A percentile compares a stretch with the other conserved stretches of the same genome.
Evolutionary conservation across 2,329 filamentous ascomycete species (phyloP).

Genomic region (Colletotrichum tofieldiae): DNA sequence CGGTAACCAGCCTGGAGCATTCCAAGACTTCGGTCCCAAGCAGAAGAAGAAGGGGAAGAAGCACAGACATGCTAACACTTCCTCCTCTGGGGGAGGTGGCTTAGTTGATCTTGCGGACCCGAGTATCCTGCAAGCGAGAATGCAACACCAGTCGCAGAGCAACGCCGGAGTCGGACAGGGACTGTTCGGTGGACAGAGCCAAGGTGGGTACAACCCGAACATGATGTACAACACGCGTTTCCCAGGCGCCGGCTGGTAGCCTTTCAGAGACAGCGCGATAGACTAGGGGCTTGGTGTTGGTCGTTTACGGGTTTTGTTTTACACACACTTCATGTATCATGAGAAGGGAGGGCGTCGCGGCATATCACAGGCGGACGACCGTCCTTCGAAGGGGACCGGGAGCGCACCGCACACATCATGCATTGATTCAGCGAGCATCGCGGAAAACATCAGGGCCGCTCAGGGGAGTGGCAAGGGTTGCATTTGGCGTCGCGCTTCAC

Average conservation of each 20-base stretch:
- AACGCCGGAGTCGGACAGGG: constrained; percentile 89
- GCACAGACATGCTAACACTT: constrained; percentile 99
- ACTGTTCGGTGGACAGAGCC: constrained; percentile 87
- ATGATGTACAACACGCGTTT: constrained; percentile 79
- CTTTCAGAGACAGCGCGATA: constrained; percentile 24
- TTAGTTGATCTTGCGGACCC: constrained; percentile 99
- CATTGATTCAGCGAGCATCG: constrained; percentile 62
- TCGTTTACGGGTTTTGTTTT: constrained; percentile 39
- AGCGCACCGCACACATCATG: constrained; percentile 39
- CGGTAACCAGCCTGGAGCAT: constrained; percentile 86
- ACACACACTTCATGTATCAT: constrained; percentile 44
- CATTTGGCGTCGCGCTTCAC: constrained; percentile 43
- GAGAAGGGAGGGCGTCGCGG: constrained; percentile 40
- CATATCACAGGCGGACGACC: constrained; percentile 33
- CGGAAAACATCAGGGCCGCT: constrained; percentile 44
- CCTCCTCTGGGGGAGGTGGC: constrained; percentile 98
- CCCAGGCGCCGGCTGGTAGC: constrained; percentile 46
- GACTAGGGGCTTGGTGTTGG: constrained; percentile 34
- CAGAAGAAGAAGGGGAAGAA: constrained; percentile 99
- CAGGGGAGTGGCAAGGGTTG: constrained; percentile 51
- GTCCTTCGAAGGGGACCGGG: constrained; percentile 31
- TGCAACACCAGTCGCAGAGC: constrained; percentile 89
- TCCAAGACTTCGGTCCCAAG: constrained; percentile 94
- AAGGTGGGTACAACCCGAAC: constrained; percentile 95
- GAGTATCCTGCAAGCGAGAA: constrained; percentile 98